Conservation (phyloP, 202 grass and related monocot genomes). For the Digitaria exilis region DNA sequence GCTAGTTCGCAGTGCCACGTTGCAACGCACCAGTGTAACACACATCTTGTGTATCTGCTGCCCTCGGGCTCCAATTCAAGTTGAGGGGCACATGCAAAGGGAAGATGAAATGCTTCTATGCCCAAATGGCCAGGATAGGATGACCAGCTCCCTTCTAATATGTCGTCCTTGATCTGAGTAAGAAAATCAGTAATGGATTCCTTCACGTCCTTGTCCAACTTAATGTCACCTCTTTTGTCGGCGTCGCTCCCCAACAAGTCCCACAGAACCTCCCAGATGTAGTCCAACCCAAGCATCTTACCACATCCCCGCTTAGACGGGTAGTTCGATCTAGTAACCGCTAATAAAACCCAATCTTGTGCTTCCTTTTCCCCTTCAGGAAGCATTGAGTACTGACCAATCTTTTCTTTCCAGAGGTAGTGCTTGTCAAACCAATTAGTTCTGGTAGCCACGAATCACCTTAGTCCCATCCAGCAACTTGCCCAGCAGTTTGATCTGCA, state of each 20-base stretch:
- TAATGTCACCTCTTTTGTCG: not conserved
- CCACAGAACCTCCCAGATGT: not conserved
- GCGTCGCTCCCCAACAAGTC: not conserved
- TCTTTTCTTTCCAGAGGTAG: not conserved
- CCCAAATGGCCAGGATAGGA: not conserved
- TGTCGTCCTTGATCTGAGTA: not conserved
- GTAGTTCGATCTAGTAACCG: too few relatives aligned
- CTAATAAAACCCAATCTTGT: too few relatives aligned
- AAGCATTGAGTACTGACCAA: not conserved
- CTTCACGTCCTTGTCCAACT: not conserved
- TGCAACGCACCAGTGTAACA: not conserved
- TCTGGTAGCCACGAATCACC: not conserved
- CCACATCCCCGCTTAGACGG: not conserved
- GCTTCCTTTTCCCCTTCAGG: too few relatives aligned
- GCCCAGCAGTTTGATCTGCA: too few relatives aligned
- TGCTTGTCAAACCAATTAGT: slow-evolving; percentile 17
- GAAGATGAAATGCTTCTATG: too few relatives aligned
- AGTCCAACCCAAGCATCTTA: not conserved
- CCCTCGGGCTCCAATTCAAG: too few relatives aligned
- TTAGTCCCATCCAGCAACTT: too few relatives aligned
- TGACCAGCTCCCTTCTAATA: not conserved
- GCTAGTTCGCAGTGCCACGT: not conserved
- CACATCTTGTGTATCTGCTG: not conserved
- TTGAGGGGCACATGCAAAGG: too few relatives aligned
- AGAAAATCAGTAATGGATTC: not conserved